phyloP scores from a whole-genome alignment of 176 grass and related monocot genomes.

The Echinochloa phyllopogon region DNA sequence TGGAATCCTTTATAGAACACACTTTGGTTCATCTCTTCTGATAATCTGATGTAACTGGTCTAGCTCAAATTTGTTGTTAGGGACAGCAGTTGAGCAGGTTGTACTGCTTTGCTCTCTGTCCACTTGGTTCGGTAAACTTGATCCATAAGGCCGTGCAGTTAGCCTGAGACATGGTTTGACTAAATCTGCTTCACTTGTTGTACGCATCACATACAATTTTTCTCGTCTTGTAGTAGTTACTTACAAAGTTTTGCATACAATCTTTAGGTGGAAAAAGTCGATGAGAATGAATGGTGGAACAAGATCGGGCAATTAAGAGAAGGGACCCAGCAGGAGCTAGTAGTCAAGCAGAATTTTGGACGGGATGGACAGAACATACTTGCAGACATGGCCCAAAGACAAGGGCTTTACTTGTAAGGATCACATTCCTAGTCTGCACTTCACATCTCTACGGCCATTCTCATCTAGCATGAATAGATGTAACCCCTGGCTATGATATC shows the following conservation, averaged over 20 bases:
- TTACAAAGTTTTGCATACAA: not conserved
- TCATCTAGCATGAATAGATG: slow-evolving; percentile 37
- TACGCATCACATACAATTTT: not conserved
- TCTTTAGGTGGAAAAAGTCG: slow-evolving; percentile 85
- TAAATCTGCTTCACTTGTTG: not conserved
- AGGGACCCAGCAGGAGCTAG: slow-evolving; percentile 77
- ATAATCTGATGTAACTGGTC: not conserved
- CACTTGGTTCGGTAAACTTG: not conserved
- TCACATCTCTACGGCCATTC: slow-evolving; percentile 3
- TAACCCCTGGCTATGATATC: slow-evolving; percentile 11
- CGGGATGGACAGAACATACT: slow-evolving; percentile 87
- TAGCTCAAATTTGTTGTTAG: not conserved
- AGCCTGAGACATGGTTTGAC: not conserved
- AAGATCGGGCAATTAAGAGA: slow-evolving; percentile 80
- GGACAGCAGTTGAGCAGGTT: not conserved
- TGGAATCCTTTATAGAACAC: not conserved
- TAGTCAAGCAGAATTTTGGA: slow-evolving; percentile 86
- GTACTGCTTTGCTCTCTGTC: not conserved
- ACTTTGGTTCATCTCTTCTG: not conserved
- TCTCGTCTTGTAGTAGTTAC: not conserved
- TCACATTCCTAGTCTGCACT: slow-evolving; percentile 16
- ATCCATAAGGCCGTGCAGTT: not conserved
- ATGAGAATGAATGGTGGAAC: slow-evolving; percentile 89
- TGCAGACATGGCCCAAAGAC: slow-evolving; percentile 77
- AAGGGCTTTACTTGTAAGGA: slow-evolving; percentile 92